phyloP scores from a whole-genome alignment of 441 rosid species.

The Gossypium aridum region DNA sequence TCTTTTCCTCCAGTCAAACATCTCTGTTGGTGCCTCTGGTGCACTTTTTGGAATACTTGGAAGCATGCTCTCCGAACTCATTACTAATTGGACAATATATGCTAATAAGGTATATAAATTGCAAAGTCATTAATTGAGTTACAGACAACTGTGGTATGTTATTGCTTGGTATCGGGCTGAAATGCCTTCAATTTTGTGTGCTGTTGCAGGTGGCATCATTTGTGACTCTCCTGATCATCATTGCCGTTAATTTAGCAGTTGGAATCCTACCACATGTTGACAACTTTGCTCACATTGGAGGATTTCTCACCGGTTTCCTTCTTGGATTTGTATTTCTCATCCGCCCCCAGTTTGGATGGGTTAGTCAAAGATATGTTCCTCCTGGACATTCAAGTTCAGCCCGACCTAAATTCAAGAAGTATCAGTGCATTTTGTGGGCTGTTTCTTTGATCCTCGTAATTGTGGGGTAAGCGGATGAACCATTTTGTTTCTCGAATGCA shows the following conservation, averaged over 20 bases:
- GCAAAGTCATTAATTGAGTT: not conserved
- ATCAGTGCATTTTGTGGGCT: conserved; percentile 62
- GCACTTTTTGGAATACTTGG: conserved; percentile 88
- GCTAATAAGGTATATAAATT: conserved; percentile 47
- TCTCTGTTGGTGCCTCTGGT: conserved; percentile 94
- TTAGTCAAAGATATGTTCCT: conserved; percentile 40
- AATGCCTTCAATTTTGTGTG: conserved; percentile 16
- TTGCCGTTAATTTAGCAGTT: not conserved
- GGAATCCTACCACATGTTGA: conserved; percentile 5
- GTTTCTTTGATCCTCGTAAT: conserved; percentile 52
- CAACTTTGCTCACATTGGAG: conserved; percentile 3
- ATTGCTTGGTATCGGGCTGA: not conserved
- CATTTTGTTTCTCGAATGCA: not conserved
- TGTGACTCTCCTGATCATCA: not conserved
- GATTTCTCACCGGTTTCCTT: conserved; percentile 4
- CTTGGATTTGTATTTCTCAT: not conserved
- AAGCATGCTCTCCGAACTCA: conserved; percentile 86
- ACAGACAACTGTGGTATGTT: conserved; percentile 2
- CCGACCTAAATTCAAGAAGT: conserved; percentile 50
- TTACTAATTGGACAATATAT: conserved; percentile 84
- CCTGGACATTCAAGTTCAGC: conserved; percentile 21
- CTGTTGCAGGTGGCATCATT: not conserved
- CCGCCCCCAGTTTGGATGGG: conserved; percentile 18
- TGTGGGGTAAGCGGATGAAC: conserved; percentile 45
- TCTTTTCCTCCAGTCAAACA: conserved; percentile 63